Base-by-base conservation (phyloP, 139 green algal genomes). In the Picochlorum sp. region DNA sequence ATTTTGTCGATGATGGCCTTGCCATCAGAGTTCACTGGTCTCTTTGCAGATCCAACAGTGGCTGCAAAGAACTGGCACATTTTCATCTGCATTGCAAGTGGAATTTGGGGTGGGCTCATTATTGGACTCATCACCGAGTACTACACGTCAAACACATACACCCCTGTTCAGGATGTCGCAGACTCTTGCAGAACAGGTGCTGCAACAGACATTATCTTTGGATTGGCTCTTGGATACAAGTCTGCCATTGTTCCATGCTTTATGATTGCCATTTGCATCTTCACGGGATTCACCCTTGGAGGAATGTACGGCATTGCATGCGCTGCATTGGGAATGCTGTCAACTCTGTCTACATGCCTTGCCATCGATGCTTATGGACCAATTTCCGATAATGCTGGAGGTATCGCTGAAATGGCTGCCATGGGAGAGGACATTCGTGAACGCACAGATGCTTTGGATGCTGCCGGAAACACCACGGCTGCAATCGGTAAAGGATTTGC, bases 181-280 rank as follows among this genome's bases (percentile, higher is more conserved):
- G 90, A 97, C 62, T 80, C 92, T 3, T 98, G 92, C 86, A 79
- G 83, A 69, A 98, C 92, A 34, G 92, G 92, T 37, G 82, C 92
- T 34, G 92, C 92, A 68, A 98, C 92, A 52, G 83, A 97, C 83
- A 92, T 97, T 81, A 98, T 97, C 79, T 98, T 98, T 66, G 92
- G 92, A 55, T 86, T 98, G 54, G 92, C 92, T 3, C 84, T 98
- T 28, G 92, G 92, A 67, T 98, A 98, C 88, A 95, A 96, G 79
- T 95, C 85, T 1, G 81, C 77, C 69, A 94, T 96, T 77, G 77
- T 96, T 63, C 92, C 92, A 56, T 93, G 85, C 74, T 76, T 97
- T 34, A 77, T 92, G 14, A 95, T 98, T 21, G 87, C 89, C 26
- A 63, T 83, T 14, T 61, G 72, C 76, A 96, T 98, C 80, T 98